Evolutionary conservation across 257 asterid species (phyloP).

Genomic region (Nicotiana attenuata): DNA sequence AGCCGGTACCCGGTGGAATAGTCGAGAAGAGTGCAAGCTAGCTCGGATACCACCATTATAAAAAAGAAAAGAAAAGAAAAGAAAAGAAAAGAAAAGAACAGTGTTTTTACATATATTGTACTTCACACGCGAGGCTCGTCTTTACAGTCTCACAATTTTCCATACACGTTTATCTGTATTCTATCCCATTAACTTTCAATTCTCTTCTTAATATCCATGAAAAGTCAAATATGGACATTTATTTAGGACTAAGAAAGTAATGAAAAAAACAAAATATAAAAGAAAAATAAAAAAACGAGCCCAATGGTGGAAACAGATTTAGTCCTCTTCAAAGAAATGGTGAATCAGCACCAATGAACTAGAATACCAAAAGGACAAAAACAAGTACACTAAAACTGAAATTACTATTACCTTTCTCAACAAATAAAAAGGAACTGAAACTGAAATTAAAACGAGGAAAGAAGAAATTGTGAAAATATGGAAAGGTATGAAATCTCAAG

Average conservation of each 20-base stretch:
- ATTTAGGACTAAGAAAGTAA: not conserved
- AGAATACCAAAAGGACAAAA: not conserved
- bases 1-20: not conserved
- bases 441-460: not conserved
- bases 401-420: too few species aligned
- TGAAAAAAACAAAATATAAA: not conserved
- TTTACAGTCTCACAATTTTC: not conserved
- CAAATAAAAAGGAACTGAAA: too few species aligned
- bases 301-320: not conserved
- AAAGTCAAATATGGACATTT: not conserved
- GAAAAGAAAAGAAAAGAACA: not conserved
- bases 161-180: not conserved
- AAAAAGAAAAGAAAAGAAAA: too few species aligned
- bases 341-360: not conserved
- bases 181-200: not conserved
- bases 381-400: not conserved
- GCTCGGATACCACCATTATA: not conserved
- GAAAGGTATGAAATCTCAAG: not conserved
- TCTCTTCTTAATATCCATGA: not conserved
- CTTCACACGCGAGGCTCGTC: not conserved
- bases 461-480: not conserved
- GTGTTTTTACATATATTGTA: not conserved
- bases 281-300: not conserved
- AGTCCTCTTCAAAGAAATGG: not conserved
- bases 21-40: not conserved